Base-by-base conservation (phyloP, 2,329 filamentous ascomycete genomes). In the Sporothrix schenckii region DNA sequence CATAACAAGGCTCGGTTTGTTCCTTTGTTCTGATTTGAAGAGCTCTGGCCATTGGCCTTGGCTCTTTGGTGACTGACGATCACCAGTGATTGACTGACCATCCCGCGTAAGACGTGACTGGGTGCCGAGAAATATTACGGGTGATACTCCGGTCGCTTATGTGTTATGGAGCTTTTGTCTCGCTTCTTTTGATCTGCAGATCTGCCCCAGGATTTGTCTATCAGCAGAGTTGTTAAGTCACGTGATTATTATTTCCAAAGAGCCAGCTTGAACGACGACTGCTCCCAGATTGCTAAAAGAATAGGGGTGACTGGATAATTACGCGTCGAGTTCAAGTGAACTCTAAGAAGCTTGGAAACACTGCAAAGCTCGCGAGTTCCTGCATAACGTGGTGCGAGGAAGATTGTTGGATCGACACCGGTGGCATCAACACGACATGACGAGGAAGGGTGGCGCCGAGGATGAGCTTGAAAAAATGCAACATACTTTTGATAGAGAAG, bases 361-460 rank as follows among this genome's bases (percentile, higher is more conserved):
- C 16, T 14, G 24, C 10, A n/a, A 47, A 39, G 16, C 4, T n/a
- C 16, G 39, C 39, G 27, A 47, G 39, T 44, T 13, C 34, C 44
- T 47, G 39, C 11, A 4, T 4, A 44, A 13, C 16, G 10, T n/a
- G 44, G 34, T 24, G 39, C 39, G 11, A 47, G 9, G n/a, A n/a
- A 16, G 19, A n/a, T 30, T 47, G 58, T 24, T 27, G 39, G 39
- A 34, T 19, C 1, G 24, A 49, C 16, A 49, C 19, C 14, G 16
- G 41, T n/a, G 56, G 16, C 60, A 13, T 65, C 14, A 16, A 65
- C 49, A 65, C 60, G 41, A 65, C 21, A 49, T 49, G 60, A 44
- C 44, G 41, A 50, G 4, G 16, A 27, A 24, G 16, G 24, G 24
- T 44, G 30, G 9, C n/a, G 24, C 14, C 4, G 41, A 2, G 27